These are phyloP conservation scores for Acanthamoeba royreba DNA, from an alignment of 208 protist genomes.

Conservation along the genomic window DNA sequence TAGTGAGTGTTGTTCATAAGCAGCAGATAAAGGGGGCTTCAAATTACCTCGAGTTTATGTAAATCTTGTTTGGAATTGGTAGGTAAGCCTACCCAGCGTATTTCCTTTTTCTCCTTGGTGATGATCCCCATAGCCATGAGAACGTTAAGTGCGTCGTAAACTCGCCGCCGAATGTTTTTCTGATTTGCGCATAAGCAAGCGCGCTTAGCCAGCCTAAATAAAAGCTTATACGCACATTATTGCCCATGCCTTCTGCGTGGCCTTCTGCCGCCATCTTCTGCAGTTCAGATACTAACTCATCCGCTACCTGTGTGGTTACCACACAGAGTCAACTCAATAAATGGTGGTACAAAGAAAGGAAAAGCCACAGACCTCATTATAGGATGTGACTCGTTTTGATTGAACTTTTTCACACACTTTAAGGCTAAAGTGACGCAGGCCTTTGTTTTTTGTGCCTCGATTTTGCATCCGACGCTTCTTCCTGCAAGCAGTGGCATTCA, in stretches of 20 bases:
- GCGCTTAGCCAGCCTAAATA: too few relatives aligned
- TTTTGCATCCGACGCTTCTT: neutral
- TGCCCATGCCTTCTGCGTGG: neutral
- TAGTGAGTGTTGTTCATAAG: neutral
- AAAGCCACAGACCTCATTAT: conserved; percentile 71
- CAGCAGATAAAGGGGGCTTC: too few relatives aligned
- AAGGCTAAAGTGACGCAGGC: conserved; percentile 77
- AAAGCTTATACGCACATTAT: conserved; percentile 53
- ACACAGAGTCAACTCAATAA: too few relatives aligned
- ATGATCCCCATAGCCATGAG: conserved; percentile 87
- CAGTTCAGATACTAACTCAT: conserved; percentile 78
- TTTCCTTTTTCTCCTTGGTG: conserved; percentile 82
- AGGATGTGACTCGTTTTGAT: conserved; percentile 77
- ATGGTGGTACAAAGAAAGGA: too few relatives aligned
- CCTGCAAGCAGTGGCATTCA: too few relatives aligned
- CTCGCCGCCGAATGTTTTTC: conserved; percentile 85
- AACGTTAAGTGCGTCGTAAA: conserved; percentile 89
- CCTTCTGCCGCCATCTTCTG: conserved; percentile 17
- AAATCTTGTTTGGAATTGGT: conserved; percentile 51
- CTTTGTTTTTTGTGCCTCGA: conserved; percentile 54
- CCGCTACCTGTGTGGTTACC: conserved; percentile 81
- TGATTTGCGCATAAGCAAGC: too few relatives aligned
- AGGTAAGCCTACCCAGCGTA: conserved; percentile 80
- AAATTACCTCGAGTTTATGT: conserved; percentile 61
- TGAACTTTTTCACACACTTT: conserved; percentile 86